These are phyloP conservation scores for Arachnomyces sp. DNA, from an alignment of 2,329 filamentous ascomycete genomes.

Conservation along the genomic window DNA sequence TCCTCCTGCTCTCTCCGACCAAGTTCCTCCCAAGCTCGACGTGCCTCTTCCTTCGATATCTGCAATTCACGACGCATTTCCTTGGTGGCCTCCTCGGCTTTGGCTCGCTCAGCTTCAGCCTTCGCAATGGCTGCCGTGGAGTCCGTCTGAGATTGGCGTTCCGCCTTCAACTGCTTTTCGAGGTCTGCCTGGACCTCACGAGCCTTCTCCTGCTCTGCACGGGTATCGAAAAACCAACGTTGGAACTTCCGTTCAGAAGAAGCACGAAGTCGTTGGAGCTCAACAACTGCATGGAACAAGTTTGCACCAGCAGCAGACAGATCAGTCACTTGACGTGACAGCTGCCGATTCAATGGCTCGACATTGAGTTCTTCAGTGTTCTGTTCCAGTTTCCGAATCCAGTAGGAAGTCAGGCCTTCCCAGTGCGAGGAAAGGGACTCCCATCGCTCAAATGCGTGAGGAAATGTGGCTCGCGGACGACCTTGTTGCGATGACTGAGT, in stretches of 20 bases:
- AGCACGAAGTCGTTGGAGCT: conserved; percentile 84
- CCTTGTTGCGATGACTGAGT: conserved; percentile 10
- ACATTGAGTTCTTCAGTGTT: conserved; percentile 78
- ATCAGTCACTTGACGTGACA: conserved; percentile 90
- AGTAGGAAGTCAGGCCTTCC: conserved; percentile 95
- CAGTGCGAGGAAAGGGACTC: conserved; percentile 94
- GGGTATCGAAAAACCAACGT: conserved; percentile 95
- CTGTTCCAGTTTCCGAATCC: conserved; percentile 87
- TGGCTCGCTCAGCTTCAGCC: conserved; percentile 60
- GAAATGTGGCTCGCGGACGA: conserved; percentile 61
- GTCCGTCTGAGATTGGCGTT: conserved; percentile 62
- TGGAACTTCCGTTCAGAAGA: conserved; percentile 98
- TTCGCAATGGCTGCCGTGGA: conserved; percentile 59
- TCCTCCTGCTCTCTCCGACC: conserved; percentile 90
- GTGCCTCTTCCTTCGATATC: conserved; percentile 93
- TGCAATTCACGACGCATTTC: conserved; percentile 90
- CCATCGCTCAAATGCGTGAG: conserved; percentile 96
- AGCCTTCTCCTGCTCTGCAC: conserved; percentile 75
- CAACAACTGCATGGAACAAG: conserved; percentile 93
- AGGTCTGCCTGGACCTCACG: conserved; percentile 76
- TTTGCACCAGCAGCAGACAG: conserved; percentile 96
- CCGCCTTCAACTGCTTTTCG: conserved; percentile 66
- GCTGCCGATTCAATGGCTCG: conserved; percentile 76
- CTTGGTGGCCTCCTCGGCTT: conserved; percentile 67
- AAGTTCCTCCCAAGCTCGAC: conserved; percentile 93